Evolutionary conservation across 1,139 yeast species (phyloP).

Genomic region (Debaryomyces robertsiae): DNA sequence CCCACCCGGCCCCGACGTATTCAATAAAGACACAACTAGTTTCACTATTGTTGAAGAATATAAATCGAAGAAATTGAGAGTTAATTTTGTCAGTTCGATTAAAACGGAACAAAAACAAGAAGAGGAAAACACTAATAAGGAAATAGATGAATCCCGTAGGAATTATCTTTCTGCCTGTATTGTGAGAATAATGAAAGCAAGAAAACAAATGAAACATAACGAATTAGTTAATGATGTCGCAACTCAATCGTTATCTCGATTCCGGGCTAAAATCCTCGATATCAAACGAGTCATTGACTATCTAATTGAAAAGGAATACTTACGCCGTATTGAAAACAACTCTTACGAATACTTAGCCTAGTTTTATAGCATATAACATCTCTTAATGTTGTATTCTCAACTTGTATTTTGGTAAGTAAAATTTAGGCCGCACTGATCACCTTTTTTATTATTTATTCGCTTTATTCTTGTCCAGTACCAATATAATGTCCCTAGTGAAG

Average conservation of each 20-base stretch:
- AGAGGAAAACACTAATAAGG: constrained; percentile 79
- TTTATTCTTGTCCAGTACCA: too few relatives aligned
- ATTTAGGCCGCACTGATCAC: constrained; percentile 1
- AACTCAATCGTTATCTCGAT: constrained; percentile 81
- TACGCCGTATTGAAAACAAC: constrained; percentile 75
- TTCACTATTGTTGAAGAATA: constrained; percentile 80
- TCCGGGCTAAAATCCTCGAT: constrained; percentile 82
- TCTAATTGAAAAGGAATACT: constrained; percentile 83
- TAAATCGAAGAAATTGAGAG: constrained; percentile 80
- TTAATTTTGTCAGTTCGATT: constrained; percentile 82
- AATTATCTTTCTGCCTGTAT: constrained; percentile 88
- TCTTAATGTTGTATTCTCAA: background rate
- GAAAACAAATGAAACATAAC: constrained; percentile 77
- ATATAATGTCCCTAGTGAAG: constrained; percentile 26
- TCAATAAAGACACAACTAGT: constrained; percentile 54
- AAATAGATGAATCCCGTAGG: constrained; percentile 84
- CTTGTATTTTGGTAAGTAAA: too few relatives aligned
- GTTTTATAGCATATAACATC: constrained; percentile 8
- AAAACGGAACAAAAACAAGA: constrained; percentile 78
- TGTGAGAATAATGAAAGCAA: constrained; percentile 95
- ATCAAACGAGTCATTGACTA: constrained; percentile 85
- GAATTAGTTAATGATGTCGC: constrained; percentile 86
- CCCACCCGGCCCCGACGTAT: constrained; percentile 55
- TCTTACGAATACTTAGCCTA: constrained; percentile 80
- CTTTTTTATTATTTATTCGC: background rate